A percentile compares a stretch with the other conserved stretches of the same genome.
Evolutionary conservation across 306 rosid genomes (phyloP).

Genomic region (Cajanus cajan): DNA sequence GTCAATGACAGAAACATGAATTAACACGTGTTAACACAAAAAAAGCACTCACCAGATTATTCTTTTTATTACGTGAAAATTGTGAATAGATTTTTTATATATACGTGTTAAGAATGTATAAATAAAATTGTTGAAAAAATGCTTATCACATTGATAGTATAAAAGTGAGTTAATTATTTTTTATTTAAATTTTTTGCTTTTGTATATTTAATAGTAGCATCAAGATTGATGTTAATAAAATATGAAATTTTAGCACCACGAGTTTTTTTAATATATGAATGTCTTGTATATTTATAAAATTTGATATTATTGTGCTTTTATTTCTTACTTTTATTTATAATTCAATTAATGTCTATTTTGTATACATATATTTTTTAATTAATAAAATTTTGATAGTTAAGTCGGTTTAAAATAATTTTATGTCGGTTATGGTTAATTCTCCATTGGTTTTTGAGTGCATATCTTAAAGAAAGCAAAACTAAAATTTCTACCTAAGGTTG

Average conservation of each 20-base stretch:
- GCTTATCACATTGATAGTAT: neutral
- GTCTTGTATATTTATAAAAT: neutral
- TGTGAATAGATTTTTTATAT: neutral
- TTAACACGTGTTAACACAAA: slow-evolving; percentile 19
- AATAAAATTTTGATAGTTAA: neutral
- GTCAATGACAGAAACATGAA: neutral
- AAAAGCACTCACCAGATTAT: neutral
- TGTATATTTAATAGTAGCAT: neutral
- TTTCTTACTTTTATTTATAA: neutral
- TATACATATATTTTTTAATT: neutral
- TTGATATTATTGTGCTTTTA: neutral
- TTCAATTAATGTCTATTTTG: neutral
- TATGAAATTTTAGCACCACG: neutral
- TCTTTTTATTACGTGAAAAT: neutral
- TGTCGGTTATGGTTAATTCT: neutral
- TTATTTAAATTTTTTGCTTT: neutral
- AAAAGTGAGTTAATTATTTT: neutral
- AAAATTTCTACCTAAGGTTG: neutral
- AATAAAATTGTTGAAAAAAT: neutral
- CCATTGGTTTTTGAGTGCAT: neutral
- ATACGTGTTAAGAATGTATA: neutral
- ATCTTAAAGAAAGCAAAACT: neutral
- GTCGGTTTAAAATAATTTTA: neutral
- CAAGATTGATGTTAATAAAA: neutral
- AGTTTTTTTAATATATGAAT: neutral